These are phyloP conservation scores for Solanum dulcamara DNA, from an alignment of 257 asterid genomes.

Conservation along the genomic window DNA sequence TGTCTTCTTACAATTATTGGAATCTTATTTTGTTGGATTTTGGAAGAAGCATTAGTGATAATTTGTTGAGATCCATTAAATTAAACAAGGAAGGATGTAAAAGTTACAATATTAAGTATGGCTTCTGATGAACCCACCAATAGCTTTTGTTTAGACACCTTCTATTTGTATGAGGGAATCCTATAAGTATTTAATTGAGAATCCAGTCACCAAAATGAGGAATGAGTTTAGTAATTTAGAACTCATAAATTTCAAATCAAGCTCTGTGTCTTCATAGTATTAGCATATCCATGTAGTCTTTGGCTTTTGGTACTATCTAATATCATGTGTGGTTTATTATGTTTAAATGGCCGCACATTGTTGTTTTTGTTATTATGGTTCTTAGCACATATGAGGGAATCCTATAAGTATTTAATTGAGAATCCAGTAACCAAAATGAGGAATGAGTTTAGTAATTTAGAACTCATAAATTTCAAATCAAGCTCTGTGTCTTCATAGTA, in stretches of 20 bases:
- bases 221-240: background rate
- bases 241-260: background rate
- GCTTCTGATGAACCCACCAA: background rate
- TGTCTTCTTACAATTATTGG: background rate
- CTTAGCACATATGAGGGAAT: too few species aligned
- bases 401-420: too few species aligned
- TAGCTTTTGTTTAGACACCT: background rate
- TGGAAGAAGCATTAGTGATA: background rate
- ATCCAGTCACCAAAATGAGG: background rate
- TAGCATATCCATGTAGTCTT: too few species aligned
- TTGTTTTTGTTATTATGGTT: too few species aligned
- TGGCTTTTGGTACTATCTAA: too few species aligned
- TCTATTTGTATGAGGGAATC: too few species aligned
- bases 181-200: too few species aligned
- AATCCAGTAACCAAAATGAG: background rate
- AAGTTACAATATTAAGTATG: background rate
- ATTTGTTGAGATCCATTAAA: background rate
- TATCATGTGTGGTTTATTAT: too few species aligned
- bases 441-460: background rate
- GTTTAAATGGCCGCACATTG: too few species aligned
- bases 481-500: too few species aligned
- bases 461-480: background rate
- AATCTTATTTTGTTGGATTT: background rate
- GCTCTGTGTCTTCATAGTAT: too few species aligned
- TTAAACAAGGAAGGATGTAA: background rate